Evolutionary conservation across 2,329 filamentous ascomycete species (phyloP), one percentile per base, ranked within the genome.

Genomic region (Huntiella moniliformis): DNA sequence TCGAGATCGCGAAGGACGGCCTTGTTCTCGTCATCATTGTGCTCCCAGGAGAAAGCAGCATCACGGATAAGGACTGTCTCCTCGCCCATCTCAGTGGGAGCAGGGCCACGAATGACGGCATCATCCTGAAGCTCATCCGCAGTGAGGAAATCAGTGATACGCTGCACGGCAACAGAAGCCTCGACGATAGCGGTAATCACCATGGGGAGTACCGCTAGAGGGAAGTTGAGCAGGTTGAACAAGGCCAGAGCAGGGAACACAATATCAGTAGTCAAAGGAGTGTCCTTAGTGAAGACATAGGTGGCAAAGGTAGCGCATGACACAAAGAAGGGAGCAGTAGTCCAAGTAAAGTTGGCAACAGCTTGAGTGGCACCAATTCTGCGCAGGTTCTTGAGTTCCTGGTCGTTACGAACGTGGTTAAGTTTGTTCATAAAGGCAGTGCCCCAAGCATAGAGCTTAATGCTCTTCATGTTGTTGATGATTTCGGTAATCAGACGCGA

Each of bases 381-480:
- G 52, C 91, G 81, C 47, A 98, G 71, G 18, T 92, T 98, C 66
- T 91, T 91, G 46, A 98, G 68, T 63, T 98, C 91, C 55, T 85
- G 75, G 56, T 98, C 91, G 62, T 98, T 98, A 62, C 91, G 78
- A 50, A 98, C 86, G 60, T 83, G 82, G 63, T 91, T 96, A 49
- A 98, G 75, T 63, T 93, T 94, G 62, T 86, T 91, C 79, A 95
- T 94, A 59, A 98, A 98, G 11, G 91, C 88, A 28, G 79, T 81
- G 31, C 87, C 88, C 91, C 91, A 98, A 28, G 91, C 91, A 60
- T 95, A 98, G 15, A 98, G 74, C 66, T 98, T 98, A 67, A 98
- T 91, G 58, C 86, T 93, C 68, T 98, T 98, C 83, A 98, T 98
- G 64, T 96, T 96, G 68, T 92, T 95, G 57, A 98, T 69, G 53